phyloP scores from a whole-genome alignment of 306 rosid species.

The Vigna trinervia region DNA sequence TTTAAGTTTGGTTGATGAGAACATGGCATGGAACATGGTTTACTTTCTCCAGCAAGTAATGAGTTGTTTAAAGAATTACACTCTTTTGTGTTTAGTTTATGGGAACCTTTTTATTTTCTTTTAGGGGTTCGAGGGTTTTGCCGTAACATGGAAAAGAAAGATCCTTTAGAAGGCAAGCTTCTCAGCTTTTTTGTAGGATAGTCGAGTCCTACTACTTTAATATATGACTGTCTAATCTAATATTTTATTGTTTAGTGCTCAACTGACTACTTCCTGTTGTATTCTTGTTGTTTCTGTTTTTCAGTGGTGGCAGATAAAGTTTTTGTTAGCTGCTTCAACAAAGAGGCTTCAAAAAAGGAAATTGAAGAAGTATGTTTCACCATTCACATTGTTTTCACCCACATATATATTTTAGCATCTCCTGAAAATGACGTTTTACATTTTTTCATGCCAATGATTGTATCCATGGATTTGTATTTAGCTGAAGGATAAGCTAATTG shows the following conservation, averaged over 20 bases:
- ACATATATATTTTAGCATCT: conserved; percentile 41
- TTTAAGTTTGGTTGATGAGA: conserved; percentile 34
- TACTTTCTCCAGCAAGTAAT: conserved; percentile 16
- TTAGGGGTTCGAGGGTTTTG: conserved; percentile 39
- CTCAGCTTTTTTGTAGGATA: conserved; percentile 33
- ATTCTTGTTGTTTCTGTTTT: conserved; percentile 41
- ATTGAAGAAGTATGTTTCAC: conserved; percentile 74
- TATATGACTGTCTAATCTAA: conserved; percentile 22
- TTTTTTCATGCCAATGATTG: conserved; percentile 31
- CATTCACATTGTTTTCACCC: conserved; percentile 27
- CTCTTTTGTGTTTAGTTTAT: background rate
- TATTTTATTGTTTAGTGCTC: conserved; percentile 19
- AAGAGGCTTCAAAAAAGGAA: conserved; percentile 67
- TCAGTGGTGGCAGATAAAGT: conserved; percentile 67
- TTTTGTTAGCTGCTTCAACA: conserved; percentile 67
- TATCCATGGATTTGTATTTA: conserved; percentile 32
- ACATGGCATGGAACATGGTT: conserved; percentile 2
- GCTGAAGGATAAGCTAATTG: conserved; percentile 38
- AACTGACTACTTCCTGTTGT: conserved; percentile 29
- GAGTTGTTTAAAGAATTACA: conserved; percentile 10
- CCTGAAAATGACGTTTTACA: conserved; percentile 39
- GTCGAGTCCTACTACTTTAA: conserved; percentile 29
- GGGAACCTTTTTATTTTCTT: conserved; percentile 31
- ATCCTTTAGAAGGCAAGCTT: conserved; percentile 34
- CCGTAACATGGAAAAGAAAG: conserved; percentile 49